Conservation (phyloP, 495 filamentous ascomycete genomes). For the Aspergillus sparsus region DNA sequence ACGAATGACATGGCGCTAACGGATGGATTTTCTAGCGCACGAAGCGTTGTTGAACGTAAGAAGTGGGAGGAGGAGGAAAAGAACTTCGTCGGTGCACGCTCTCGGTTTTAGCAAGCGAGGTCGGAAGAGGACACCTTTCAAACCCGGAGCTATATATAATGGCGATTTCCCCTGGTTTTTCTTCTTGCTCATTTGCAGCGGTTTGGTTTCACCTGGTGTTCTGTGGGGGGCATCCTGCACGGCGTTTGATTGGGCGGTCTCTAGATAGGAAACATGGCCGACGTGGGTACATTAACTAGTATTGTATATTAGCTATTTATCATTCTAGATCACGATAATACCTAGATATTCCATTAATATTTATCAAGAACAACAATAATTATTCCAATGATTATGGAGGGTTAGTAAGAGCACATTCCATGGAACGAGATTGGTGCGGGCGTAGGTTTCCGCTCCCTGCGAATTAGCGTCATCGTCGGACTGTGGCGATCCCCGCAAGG, state of each 20-base stretch:
- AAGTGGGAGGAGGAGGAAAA: slow-evolving; percentile 51
- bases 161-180: neutral
- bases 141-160: neutral
- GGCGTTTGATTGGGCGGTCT: no score
- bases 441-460: slow-evolving; percentile 16
- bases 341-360: slow-evolving; percentile 1
- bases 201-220: no score
- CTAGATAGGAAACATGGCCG: no score
- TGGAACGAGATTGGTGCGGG: slow-evolving; percentile 7
- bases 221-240: no score
- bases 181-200: neutral
- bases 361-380: neutral
- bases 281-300: no score
- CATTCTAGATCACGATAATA: neutral
- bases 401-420: neutral
- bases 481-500: slow-evolving; percentile 49
- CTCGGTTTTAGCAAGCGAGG: slow-evolving; percentile 13
- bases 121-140: neutral
- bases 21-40: slow-evolving; percentile 32
- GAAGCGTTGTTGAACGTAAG: slow-evolving; percentile 47
- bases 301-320: no score
- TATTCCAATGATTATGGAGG: neutral
- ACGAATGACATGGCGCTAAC: slow-evolving; percentile 1
- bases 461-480: slow-evolving; percentile 31
- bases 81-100: slow-evolving; percentile 38